Conservation (phyloP, 2,329 filamentous ascomycete species). For the Ceratocystis variospora region DNA sequence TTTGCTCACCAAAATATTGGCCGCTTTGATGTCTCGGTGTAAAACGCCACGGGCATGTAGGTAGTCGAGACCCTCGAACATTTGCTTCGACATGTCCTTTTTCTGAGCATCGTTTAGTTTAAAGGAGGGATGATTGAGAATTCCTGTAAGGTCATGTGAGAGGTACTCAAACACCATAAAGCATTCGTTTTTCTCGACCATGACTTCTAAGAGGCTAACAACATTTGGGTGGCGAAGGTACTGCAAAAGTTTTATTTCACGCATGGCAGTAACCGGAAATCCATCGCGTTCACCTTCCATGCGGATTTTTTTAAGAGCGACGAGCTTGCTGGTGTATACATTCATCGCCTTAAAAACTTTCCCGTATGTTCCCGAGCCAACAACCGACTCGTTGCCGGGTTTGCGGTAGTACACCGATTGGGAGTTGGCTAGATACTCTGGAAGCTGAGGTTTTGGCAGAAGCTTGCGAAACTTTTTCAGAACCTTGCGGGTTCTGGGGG, state of each 20-base stretch:
- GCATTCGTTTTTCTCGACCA: constrained; percentile 97
- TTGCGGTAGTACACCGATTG: constrained; percentile 91
- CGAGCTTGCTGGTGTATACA: constrained; percentile 73
- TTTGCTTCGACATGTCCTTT: constrained; percentile 82
- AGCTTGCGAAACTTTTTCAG: constrained; percentile 55
- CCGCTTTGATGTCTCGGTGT: constrained; percentile 95
- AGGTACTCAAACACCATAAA: constrained; percentile 99
- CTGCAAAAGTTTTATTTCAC: constrained; percentile 85
- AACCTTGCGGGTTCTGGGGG: constrained; percentile 46
- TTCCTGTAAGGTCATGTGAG: constrained; percentile 85
- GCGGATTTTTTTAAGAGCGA: constrained; percentile 78
- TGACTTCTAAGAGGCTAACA: constrained; percentile 74
- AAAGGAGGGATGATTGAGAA: constrained; percentile 90
- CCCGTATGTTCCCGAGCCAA: constrained; percentile 89
- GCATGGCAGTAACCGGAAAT: constrained; percentile 79
- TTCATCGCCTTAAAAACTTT: constrained; percentile 92
- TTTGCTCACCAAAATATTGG: constrained; percentile 89
- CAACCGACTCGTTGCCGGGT: constrained; percentile 91
- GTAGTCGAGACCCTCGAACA: constrained; percentile 90
- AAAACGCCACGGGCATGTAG: constrained; percentile 85
- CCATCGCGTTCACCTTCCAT: constrained; percentile 90
- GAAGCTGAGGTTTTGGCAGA: constrained; percentile 57
- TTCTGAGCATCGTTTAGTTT: constrained; percentile 72
- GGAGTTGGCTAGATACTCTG: constrained; percentile 59
- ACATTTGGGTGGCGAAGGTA: constrained; percentile 71